Base-by-base conservation (phyloP, 2,329 filamentous ascomycete species). In the Verticillium nubilum region DNA sequence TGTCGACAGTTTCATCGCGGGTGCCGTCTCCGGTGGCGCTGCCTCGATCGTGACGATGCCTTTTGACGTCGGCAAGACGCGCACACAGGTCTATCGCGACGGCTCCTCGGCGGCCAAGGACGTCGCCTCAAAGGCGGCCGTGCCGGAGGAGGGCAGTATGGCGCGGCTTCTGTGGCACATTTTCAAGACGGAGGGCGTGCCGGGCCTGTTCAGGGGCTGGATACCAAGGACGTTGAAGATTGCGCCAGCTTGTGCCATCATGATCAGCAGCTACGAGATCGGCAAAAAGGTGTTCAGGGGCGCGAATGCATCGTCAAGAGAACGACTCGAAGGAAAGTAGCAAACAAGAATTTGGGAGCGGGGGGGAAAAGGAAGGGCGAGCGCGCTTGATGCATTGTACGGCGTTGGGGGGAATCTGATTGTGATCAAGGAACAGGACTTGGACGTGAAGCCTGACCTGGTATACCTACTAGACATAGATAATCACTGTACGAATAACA, bases 221-320 rank as follows among this genome's bases (percentile, higher is more conserved):
- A 88, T 92, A 26, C 92, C 95, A 0, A 83, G 95, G 42, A 96
- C 92, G 65, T 79, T 98, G 62, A 98, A 98, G 73, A 93, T 99
- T 5, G 94, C 95, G 1, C 95, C 95, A 1, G 92, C 94, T 0
- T 99, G 95, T 74, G 95, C 95, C 28, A 98, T 99, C 71, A 99
- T 99, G 95, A 98, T 99, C 71, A 96, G 91, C 71, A 97, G 89
- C 71, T 99, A 98, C 73, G 95, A 99, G 74, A 85, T 98, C 37
- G 93, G 95, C 56, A 99, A 99, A 81, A 88, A 90, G 73, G 87
- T 90, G 71, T 96, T 96, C 33, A 82, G 86, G 58, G 82, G 84
- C 12, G 85, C 91, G 56, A 97, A 98, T 61, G 80, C 84, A 68
- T 76, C 72, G 35, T 69, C 73, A 29, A 63, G 67, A 47, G 66